Conservation (phyloP, 2,329 filamentous ascomycete species). For the Beauveria brongniartii region DNA sequence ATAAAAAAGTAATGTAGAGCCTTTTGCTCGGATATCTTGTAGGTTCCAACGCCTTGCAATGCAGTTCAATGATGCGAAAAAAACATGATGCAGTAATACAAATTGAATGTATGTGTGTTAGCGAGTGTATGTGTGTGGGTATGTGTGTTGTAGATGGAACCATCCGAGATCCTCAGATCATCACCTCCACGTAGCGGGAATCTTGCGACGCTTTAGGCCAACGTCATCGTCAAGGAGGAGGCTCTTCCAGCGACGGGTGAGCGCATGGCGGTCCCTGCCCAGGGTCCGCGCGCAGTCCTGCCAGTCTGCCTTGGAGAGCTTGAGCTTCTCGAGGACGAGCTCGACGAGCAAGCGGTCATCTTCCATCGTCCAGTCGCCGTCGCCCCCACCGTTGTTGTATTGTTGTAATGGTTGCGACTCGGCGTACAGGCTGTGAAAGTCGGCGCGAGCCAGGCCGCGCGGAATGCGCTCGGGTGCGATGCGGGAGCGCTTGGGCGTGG, state of each 20-base stretch:
- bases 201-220: slow-evolving; percentile 46
- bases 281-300: slow-evolving; percentile 58
- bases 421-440: slow-evolving; percentile 45
- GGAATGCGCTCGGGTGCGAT: slow-evolving; percentile 54
- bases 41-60: slow-evolving; percentile 1
- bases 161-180: neutral
- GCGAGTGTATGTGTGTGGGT: neutral
- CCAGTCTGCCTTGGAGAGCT: slow-evolving; percentile 57
- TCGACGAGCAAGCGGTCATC: slow-evolving; percentile 60
- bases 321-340: slow-evolving; percentile 58
- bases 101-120: neutral
- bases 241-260: slow-evolving; percentile 55
- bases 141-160: neutral
- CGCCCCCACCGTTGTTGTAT: slow-evolving; percentile 22
- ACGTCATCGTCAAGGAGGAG: slow-evolving; percentile 52
- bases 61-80: neutral
- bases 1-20: neutral
- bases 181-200: slow-evolving; percentile 46
- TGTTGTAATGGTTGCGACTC: slow-evolving; percentile 10
- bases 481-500: slow-evolving; percentile 52
- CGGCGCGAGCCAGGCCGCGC: slow-evolving; percentile 48
- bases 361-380: slow-evolving; percentile 48
- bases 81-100: neutral
- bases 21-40: slow-evolving; percentile 4
- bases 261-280: slow-evolving; percentile 49